Percentiles rank a stretch among this genome's conserved stretches.
Conservation (phyloP, 2,329 filamentous ascomycete species). For the Diplodia seriata region DNA sequence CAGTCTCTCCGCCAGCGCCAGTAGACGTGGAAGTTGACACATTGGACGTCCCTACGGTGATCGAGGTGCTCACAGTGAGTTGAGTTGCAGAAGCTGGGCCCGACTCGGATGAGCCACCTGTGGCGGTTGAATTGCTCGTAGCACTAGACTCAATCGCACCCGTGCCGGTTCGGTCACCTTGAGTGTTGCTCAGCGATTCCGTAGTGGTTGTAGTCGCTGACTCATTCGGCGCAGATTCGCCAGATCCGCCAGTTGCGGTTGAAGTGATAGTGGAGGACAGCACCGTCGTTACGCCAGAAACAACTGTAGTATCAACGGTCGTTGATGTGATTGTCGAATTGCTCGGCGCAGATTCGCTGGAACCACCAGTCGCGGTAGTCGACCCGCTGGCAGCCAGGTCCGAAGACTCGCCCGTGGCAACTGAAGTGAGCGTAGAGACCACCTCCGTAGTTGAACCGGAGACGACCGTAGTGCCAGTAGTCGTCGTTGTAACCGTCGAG, state of each 20-base stretch:
- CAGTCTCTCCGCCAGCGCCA: background rate
- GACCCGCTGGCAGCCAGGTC: background rate
- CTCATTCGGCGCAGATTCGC: background rate
- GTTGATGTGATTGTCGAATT: slow-evolving; percentile 21
- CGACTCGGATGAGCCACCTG: slow-evolving; percentile 34
- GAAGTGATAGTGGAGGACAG: background rate
- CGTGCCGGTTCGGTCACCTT: too few relatives aligned
- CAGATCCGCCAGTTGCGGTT: background rate
- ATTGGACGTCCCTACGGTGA: slow-evolving; percentile 17
- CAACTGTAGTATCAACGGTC: background rate
- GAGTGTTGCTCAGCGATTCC: too few relatives aligned
- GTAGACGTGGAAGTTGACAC: background rate
- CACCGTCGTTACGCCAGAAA: background rate
- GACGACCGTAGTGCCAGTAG: background rate
- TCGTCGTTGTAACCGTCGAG: slow-evolving; percentile 19
- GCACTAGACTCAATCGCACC: background rate
- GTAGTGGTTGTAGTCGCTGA: too few relatives aligned
- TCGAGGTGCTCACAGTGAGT: slow-evolving; percentile 10
- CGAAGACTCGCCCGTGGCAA: slow-evolving; percentile 3
- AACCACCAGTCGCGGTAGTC: background rate
- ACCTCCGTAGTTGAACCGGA: background rate
- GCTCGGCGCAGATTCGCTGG: background rate
- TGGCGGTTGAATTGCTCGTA: slow-evolving; percentile 15
- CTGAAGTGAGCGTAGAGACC: slow-evolving; percentile 2
- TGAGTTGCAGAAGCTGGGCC: slow-evolving; percentile 23